Base-by-base conservation (phyloP, 371 early-diverging fungal genomes). In the Circinella umbellata region DNA sequence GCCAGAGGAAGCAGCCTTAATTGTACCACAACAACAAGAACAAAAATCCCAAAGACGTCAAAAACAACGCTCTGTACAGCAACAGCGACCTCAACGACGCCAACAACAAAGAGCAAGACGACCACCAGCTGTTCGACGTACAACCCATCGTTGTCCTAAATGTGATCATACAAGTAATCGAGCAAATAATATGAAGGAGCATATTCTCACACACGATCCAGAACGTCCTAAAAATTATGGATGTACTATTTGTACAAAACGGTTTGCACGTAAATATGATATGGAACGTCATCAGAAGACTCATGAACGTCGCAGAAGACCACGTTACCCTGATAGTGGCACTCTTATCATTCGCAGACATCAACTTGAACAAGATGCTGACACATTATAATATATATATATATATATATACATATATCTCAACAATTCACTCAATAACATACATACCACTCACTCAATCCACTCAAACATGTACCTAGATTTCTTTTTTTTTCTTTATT, bases 191-290 rank as follows among this genome's bases (percentile, higher is more conserved):
- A 79, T 82, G 78, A 75, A 74, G n/a, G 78, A 79, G 35, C 85
- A 84, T 63, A 70, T 75, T n/a, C 65, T 72, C 37, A 82, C 78
- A 2, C 85, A 84, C 60, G 65, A 80, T 60, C 80, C 80, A 34
- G 70, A 80, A 27, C 73, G 82, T 4, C 78, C 79, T 7, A 81
- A 78, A 64, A 69, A 73, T 14, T 77, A 73, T 66, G 59, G 49
- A 7, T 88, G 88, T 73, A 55, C 62, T 36, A 69, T 75, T 34
- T 92, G 92, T 70, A 51, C 61, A 39, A 87, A 83, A 71, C 63
- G 82, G 10, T 92, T 92, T 79, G 87, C 91, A 11, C 81, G 91
- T 48, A 90, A 89, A 68, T 89, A 90, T 64, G 92, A 92, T 69
- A 80, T 91, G 76, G 86, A 86, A 64, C 86, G 92, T 59, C 92